phyloP scores from a whole-genome alignment of 192 early-diverging fungal species.

The Entomortierella chlamydospora region DNA sequence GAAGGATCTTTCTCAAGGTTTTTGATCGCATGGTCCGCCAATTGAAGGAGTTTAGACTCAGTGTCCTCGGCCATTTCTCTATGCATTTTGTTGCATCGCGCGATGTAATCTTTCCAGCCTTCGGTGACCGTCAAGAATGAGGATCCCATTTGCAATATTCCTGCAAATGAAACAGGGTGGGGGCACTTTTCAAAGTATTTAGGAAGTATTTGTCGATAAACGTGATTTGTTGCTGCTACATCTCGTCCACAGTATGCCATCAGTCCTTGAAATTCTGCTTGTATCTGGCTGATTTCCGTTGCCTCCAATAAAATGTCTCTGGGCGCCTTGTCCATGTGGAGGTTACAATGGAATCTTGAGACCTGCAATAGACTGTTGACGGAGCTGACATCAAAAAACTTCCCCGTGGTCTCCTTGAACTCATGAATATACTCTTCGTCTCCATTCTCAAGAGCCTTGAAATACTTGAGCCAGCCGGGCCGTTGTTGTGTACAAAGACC shows the following conservation, averaged over 20 bases:
- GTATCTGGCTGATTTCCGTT: constrained; percentile 28
- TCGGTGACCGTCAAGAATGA: constrained; percentile 84
- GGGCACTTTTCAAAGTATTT: constrained; percentile 85
- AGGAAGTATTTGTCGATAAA: constrained; percentile 78
- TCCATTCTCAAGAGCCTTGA: constrained; percentile 64
- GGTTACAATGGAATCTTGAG: constrained; percentile 80
- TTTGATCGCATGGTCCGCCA: constrained; percentile 60
- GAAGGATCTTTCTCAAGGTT: constrained; percentile 36
- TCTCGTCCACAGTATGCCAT: constrained; percentile 92
- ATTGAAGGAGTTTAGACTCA: constrained; percentile 57
- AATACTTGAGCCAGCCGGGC: constrained; percentile 77
- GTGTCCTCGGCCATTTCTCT: constrained; percentile 61
- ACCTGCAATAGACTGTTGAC: constrained; percentile 85
- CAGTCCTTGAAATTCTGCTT: constrained; percentile 70
- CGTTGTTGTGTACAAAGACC: constrained; percentile 94
- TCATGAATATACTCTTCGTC: constrained; percentile 56
- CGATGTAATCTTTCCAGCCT: constrained; percentile 84
- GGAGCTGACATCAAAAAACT: constrained; percentile 70
- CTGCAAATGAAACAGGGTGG: constrained; percentile 93
- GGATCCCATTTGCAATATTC: constrained; percentile 89
- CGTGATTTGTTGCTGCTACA: constrained; percentile 77
- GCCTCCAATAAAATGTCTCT: constrained; percentile 74
- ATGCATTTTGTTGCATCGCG: constrained; percentile 65
- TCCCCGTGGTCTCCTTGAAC: constrained; percentile 55
- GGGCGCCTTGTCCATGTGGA: constrained; percentile 72